These are phyloP conservation scores for Phylloporus sp. DNA, from an alignment of 768 basidiomycete species.

Conservation along the genomic window DNA sequence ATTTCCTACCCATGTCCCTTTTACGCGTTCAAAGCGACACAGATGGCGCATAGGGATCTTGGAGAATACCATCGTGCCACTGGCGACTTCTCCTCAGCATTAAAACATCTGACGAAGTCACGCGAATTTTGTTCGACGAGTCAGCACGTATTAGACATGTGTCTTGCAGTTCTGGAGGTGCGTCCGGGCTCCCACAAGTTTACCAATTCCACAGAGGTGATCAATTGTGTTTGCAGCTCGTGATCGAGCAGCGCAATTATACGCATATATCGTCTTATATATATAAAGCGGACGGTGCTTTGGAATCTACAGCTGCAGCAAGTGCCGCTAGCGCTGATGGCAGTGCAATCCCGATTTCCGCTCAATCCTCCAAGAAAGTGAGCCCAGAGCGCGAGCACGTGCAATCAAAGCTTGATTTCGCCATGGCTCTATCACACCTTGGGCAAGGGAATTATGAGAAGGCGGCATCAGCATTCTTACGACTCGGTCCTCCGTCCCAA, in stretches of 20 bases:
- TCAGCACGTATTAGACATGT: slow-evolving; percentile 93
- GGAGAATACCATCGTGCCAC: slow-evolving; percentile 71
- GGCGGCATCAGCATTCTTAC: slow-evolving; percentile 71
- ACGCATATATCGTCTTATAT: slow-evolving; percentile 87
- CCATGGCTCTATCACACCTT: slow-evolving; percentile 72
- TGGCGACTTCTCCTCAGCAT: slow-evolving; percentile 66
- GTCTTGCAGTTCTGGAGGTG: slow-evolving; percentile 77
- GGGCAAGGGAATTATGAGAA: slow-evolving; percentile 73
- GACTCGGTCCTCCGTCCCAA: slow-evolving; percentile 59
- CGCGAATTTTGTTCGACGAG: slow-evolving; percentile 91
- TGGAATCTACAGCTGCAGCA: slow-evolving; percentile 55
- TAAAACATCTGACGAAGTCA: slow-evolving; percentile 86
- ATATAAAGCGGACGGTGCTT: slow-evolving; percentile 90
- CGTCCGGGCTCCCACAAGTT: slow-evolving; percentile 3
- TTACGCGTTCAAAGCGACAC: not conserved
- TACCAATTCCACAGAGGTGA: not conserved
- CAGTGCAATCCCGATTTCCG: slow-evolving; percentile 3
- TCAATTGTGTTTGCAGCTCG: slow-evolving; percentile 45
- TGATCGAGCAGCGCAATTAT: slow-evolving; percentile 85
- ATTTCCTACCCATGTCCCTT: not conserved
- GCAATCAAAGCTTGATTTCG: slow-evolving; percentile 78
- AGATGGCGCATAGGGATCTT: slow-evolving; percentile 92
- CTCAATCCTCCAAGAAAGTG: slow-evolving; percentile 39
- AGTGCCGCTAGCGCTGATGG: slow-evolving; percentile 30
- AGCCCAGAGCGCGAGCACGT: slow-evolving; percentile 58